Base-by-base conservation (phyloP, 2,329 filamentous ascomycete genomes). In the Tolypocladium guangdongense region DNA sequence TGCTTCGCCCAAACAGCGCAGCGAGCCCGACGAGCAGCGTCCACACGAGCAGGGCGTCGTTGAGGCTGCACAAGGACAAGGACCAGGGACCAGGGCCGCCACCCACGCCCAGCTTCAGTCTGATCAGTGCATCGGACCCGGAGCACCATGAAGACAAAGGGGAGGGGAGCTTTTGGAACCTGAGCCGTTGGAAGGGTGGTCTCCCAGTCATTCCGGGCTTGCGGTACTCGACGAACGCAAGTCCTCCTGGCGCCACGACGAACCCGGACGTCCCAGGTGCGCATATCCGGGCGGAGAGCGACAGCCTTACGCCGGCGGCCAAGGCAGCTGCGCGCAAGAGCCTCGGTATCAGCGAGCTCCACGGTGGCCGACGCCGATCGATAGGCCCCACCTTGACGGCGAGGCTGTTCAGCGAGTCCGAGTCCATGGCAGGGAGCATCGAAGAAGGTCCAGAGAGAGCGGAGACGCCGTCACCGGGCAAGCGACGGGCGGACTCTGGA, bases 21-120 rank as follows among this genome's bases (percentile, higher is more conserved):
- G 61, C 63, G 3, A 78, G 75, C 53, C 74, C 76, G 8, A 65
- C 71, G 1, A 63, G 69, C 41, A 70, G 66, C 56, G 54, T 62
- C 11, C 53, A 61, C 20, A 63, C 63, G 12, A 63, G 59, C 38
- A 59, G 60, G 38, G 62, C 61, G n/a, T 63, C 65, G 8, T 55
- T 60, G 12, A 56, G 51, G 39, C 45, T 59, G 27, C 32, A 54
- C 20, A 62, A 62, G 52, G 62, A 66, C 0, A 60, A 60, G 49
- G 59, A 61, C 48, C 63, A 64, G 12, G 56, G 56, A 16, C 62
- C 63, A 1, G 61, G 63, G 4, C 63, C 71, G 2, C 77, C 76
- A 0, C 80, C 79, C 0, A 77, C 77, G 1, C 80, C 80, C 2
- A 79, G 78, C 55, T 82, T 83, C 61, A 78, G 72, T 6, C 70